A percentile compares a stretch with the other conserved stretches of the same genome.
phyloP scores from a whole-genome alignment of 352 stramenopile species.

The Plasmopara viticola region DNA sequence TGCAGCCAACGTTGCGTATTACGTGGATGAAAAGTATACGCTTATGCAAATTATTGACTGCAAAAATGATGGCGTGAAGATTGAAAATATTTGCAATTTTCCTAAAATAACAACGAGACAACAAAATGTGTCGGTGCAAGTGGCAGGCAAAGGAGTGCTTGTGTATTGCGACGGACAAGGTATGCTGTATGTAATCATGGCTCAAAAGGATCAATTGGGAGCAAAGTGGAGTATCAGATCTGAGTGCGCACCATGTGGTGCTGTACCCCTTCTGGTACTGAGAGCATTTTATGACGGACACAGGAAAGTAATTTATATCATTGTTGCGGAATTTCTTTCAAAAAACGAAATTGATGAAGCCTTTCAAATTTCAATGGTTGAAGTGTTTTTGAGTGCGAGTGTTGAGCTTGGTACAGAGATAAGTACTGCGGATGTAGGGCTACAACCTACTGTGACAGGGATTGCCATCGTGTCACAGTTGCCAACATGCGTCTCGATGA shows the following conservation, averaged over 20 bases:
- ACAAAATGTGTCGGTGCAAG: constrained; percentile 60
- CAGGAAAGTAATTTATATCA: constrained; percentile 31
- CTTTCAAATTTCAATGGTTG: constrained; percentile 45
- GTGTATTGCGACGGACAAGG: constrained; percentile 61
- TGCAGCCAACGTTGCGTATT: constrained; percentile 47
- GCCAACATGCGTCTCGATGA: constrained; percentile 49
- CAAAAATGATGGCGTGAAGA: constrained; percentile 11
- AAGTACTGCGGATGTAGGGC: constrained; percentile 24
- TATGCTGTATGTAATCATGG: constrained; percentile 46
- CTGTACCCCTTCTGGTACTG: constrained; percentile 36
- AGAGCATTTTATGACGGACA: constrained; percentile 39
- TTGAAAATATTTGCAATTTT: constrained; percentile 40
- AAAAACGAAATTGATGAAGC: constrained; percentile 40
- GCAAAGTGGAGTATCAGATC: constrained; percentile 40
- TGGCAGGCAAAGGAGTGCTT: constrained; percentile 52
- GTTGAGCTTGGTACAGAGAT: constrained; percentile 26
- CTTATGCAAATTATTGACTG: constrained; percentile 48
- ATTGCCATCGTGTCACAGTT: constrained; percentile 46
- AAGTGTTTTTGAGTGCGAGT: constrained; percentile 19
- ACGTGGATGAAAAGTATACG: constrained; percentile 50
- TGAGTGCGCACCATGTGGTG: constrained; percentile 41
- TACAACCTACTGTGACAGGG: constrained; percentile 34
- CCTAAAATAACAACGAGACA: constrained; percentile 28
- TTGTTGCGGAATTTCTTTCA: constrained; percentile 41
- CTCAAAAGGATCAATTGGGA: constrained; percentile 17